Percentiles rank a stretch among this genome's conserved stretches.
phyloP scores from a whole-genome alignment of 371 early-diverging fungal species.

The Basidiobolus meristosporus region DNA sequence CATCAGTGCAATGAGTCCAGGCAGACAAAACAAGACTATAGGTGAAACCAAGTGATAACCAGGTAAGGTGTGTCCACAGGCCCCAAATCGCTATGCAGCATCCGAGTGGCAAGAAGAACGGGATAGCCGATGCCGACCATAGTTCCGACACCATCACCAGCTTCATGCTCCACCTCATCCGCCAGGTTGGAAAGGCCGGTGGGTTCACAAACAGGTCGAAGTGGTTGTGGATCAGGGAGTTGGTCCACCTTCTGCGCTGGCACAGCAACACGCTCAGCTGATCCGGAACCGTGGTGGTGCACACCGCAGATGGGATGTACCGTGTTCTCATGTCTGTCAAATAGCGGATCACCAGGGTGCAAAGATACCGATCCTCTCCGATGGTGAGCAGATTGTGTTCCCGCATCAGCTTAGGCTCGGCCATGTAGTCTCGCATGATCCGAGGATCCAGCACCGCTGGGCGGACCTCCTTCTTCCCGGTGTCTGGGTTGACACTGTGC shows the following conservation, averaged over 20 bases:
- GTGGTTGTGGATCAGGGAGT: constrained; percentile 87
- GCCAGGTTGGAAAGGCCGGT: constrained; percentile 70
- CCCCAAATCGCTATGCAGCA: constrained; percentile 21
- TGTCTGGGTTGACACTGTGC: constrained; percentile 48
- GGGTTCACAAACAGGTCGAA: constrained; percentile 47
- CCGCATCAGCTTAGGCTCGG: constrained; percentile 71
- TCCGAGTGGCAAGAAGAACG: constrained; percentile 62
- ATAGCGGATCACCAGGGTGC: constrained; percentile 95
- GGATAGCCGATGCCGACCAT: constrained; percentile 86
- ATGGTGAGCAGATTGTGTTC: constrained; percentile 75
- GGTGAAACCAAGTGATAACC: constrained; percentile 50
- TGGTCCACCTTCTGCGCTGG: constrained; percentile 96
- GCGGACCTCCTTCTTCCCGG: constrained; percentile 67
- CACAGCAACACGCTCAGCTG: constrained; percentile 85
- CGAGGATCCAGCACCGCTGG: constrained; percentile 80
- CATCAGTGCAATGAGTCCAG: constrained; percentile 69
- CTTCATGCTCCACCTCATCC: constrained; percentile 97
- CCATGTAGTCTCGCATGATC: constrained; percentile 66
- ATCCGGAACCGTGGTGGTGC: constrained; percentile 92
- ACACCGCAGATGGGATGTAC: constrained; percentile 89
- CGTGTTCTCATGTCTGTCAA: constrained; percentile 96
- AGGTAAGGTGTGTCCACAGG: constrained; percentile 21
- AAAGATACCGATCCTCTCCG: constrained; percentile 84
- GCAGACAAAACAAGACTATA: constrained; percentile 77
- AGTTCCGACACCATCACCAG: constrained; percentile 90